Conservation (phyloP, 768 basidiomycete species). For the Grammothele lineata region DNA sequence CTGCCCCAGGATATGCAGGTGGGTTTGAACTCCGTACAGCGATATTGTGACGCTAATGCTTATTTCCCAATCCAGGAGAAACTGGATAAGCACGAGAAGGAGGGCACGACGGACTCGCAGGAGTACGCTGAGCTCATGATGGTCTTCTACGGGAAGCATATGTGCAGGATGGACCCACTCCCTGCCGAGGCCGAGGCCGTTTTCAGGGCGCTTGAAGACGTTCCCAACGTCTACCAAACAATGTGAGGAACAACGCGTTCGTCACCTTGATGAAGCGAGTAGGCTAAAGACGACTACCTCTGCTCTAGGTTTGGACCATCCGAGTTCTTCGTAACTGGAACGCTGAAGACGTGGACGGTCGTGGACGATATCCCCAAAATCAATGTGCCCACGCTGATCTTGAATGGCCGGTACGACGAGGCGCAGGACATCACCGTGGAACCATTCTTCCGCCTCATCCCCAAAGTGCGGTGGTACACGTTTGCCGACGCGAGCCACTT, state of each 20-base stretch:
- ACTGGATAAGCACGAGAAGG: conserved; percentile 38
- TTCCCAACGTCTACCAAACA: background rate
- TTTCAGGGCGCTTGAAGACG: conserved; percentile 24
- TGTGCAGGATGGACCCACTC: conserved; percentile 42
- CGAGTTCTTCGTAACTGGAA: background rate
- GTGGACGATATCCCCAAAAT: conserved; percentile 23
- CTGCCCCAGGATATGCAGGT: conserved; percentile 32
- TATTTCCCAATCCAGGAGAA: conserved; percentile 19
- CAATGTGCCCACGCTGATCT: conserved; percentile 24
- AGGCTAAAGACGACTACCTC: no score
- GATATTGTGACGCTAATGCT: no score
- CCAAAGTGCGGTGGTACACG: conserved; percentile 28
- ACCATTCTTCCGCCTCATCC: conserved; percentile 24
- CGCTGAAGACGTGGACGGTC: conserved; percentile 24
- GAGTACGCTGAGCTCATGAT: conserved; percentile 43
- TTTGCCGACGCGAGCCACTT: conserved; percentile 27
- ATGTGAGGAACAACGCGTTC: background rate
- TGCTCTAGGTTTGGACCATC: background rate
- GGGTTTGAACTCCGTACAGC: no score
- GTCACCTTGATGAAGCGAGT: background rate
- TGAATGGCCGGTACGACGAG: conserved; percentile 28
- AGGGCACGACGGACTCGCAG: conserved; percentile 35
- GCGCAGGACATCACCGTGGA: conserved; percentile 24
- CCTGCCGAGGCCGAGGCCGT: conserved; percentile 37
- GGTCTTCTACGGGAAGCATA: conserved; percentile 38